Conservation (phyloP, 768 basidiomycete genomes). For the Fistulinella prunicolor region DNA sequence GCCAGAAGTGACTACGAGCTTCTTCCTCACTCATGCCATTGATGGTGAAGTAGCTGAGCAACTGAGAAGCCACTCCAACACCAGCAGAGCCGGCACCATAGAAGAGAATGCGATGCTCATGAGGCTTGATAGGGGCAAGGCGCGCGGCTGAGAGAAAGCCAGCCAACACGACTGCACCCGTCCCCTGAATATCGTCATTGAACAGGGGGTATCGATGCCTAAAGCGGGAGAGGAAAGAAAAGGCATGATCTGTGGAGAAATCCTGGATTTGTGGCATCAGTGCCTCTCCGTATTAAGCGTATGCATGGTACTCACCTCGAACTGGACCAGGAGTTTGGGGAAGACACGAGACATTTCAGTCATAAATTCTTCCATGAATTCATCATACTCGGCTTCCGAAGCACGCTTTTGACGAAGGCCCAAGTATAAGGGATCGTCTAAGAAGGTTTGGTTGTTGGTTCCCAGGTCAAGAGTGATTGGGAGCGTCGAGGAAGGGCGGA, state of each 20-base stretch:
- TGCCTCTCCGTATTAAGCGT: neutral
- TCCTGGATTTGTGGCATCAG: conserved; percentile 46
- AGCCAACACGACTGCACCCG: conserved; percentile 87
- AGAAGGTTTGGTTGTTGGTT: conserved; percentile 76
- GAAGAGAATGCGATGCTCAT: conserved; percentile 84
- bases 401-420: conserved; percentile 74
- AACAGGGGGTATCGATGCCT: conserved; percentile 74
- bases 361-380: conserved; percentile 95
- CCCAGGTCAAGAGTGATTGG: conserved; percentile 89
- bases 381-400: conserved; percentile 61
- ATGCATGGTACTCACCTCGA: conserved; percentile 50
- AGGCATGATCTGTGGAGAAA: conserved; percentile 90
- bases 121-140: conserved; percentile 61
- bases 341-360: conserved; percentile 67
- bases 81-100: conserved; percentile 91
- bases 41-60: conserved; percentile 85
- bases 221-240: conserved; percentile 77
- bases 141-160: conserved; percentile 89
- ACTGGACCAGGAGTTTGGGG: conserved; percentile 84
- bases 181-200: conserved; percentile 91
- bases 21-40: conserved; percentile 74
- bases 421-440: conserved; percentile 88
- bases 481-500: conserved; percentile 72
- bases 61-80: conserved; percentile 87
- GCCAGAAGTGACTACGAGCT: conserved; percentile 73